These are phyloP conservation scores for Naganishia albida DNA, from an alignment of 1,284 basidiomycete genomes.

Conservation along the genomic window DNA sequence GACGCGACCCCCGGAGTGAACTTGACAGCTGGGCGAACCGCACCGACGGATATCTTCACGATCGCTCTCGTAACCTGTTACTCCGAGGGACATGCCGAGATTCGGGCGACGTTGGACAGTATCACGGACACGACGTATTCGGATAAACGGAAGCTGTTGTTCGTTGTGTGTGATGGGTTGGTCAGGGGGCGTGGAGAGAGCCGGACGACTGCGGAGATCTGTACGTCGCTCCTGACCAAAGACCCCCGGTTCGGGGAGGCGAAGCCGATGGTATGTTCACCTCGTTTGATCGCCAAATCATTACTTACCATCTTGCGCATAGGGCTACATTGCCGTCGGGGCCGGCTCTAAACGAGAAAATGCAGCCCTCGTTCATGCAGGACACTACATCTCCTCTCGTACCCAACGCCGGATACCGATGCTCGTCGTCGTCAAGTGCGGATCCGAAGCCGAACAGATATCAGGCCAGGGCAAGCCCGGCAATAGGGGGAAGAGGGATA, in stretches of 20 bases:
- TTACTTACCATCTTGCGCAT: too few relatives aligned
- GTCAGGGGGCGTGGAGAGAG: conserved; percentile 97
- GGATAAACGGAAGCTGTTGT: conserved; percentile 86
- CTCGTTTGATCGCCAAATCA: too few relatives aligned
- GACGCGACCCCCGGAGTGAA: conserved; percentile 56
- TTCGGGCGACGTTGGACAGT: conserved; percentile 88
- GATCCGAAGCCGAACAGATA: conserved; percentile 61
- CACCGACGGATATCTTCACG: conserved; percentile 87
- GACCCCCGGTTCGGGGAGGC: conserved; percentile 90
- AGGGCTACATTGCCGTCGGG: conserved; percentile 82
- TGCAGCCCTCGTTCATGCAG: conserved; percentile 96
- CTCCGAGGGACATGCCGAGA: conserved; percentile 90
- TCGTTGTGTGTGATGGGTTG: conserved; percentile 97
- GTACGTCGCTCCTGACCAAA: conserved; percentile 86
- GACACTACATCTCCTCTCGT: conserved; percentile 77
- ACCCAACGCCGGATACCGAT: conserved; percentile 86
- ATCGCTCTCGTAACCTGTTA: conserved; percentile 97
- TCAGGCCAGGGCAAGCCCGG: conserved; percentile 74
- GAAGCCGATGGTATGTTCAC: conserved; percentile 68
- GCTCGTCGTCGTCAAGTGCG: conserved; percentile 96
- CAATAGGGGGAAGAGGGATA: conserved; percentile 97
- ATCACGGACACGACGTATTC: conserved; percentile 89
- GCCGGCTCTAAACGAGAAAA: conserved; percentile 87
- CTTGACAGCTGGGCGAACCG: conserved; percentile 57
- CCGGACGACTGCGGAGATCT: conserved; percentile 92